Evolutionary conservation across 2,329 filamentous ascomycete genomes (phyloP), one percentile per base, ranked within the genome.

Genomic region (Grosmannia huntii): DNA sequence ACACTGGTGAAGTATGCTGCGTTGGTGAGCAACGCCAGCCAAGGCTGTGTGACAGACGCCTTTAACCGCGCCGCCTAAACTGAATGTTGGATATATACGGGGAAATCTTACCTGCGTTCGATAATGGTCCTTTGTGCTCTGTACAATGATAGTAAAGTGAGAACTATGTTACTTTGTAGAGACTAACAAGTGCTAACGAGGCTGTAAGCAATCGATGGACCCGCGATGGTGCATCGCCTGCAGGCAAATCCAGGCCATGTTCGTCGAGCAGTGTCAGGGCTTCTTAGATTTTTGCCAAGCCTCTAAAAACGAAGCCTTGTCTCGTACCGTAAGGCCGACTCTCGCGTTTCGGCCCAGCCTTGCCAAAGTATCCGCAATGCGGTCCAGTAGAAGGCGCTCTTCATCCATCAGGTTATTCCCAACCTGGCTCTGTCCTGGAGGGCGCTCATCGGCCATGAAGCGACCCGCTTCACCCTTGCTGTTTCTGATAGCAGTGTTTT

Each of bases 311-410:
- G 84, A 82, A 27, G 78, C 75, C 76, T 99, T 99, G 61, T 97
- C 90, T 65, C 79, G 76, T 58, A 95, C 77, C 0, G 89, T 90
- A 63, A 99, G 70, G 0, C 88, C 90, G 1, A 99, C 90, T 58
- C 92, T 80, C 76, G 95, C 95, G 46, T 94, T 91, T 61, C 94
- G 77, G 1, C 91, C 89, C 57, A 99, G 71, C 57, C 92, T 76
- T n/a, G 94, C 90, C 58, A 99, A 75, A 12, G 90, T 85, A 65
- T 97, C 94, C 1, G 83, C 89, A 19, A 99, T 82, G 41, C 81
- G 80, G 66, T 96, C 89, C 50, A 97, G 73, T 14, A 92, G 75
- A 46, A 76, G 78, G 67, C 83, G 81, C 69, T 96, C 89, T 9
- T 85, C 80, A 0, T 66, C 58, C 0, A 71, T 72, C 6, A 77